Evolutionary conservation across 2,329 filamentous ascomycete species (phyloP).

Genomic region (Alternaria triticimaculans): DNA sequence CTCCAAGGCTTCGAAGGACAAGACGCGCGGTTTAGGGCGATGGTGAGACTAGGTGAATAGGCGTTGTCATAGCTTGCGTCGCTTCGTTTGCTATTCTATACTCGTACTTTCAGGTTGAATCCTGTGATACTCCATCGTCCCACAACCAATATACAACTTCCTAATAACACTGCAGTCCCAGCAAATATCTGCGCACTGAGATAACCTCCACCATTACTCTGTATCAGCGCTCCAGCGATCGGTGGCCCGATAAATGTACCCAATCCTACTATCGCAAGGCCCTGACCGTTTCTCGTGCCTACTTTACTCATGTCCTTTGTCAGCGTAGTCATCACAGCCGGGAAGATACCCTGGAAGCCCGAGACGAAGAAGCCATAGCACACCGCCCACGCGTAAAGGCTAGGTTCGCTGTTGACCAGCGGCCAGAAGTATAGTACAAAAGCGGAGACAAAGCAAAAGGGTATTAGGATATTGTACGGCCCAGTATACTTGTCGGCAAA

Average conservation of each 20-base stretch:
- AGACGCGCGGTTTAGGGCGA: neutral
- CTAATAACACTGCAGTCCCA: conserved; percentile 38
- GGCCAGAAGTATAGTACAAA: conserved; percentile 65
- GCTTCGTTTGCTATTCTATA: neutral
- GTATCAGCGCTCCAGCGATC: conserved; percentile 56
- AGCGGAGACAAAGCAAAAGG: conserved; percentile 55
- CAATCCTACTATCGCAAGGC: conserved; percentile 54
- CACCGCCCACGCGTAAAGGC: conserved; percentile 54
- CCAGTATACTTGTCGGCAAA: conserved; percentile 62
- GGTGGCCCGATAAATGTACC: conserved; percentile 56
- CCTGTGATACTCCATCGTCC: conserved; percentile 42
- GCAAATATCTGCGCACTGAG: conserved; percentile 54
- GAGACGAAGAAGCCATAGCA: conserved; percentile 55
- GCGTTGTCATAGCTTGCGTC: too few relatives aligned
- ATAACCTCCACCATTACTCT: conserved; percentile 50
- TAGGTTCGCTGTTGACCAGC: conserved; percentile 51
- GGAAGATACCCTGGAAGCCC: conserved; percentile 56
- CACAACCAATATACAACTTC: conserved; percentile 36
- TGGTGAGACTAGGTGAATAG: too few relatives aligned
- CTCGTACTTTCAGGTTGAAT: conserved; percentile 31
- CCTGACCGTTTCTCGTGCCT: conserved; percentile 58
- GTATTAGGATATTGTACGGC: conserved; percentile 63
- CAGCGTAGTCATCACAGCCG: conserved; percentile 51
- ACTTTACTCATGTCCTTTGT: conserved; percentile 57
- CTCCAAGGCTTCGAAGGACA: neutral